phyloP scores from a whole-genome alignment of 768 basidiomycete genomes.

The Pisolithus orientalis region DNA sequence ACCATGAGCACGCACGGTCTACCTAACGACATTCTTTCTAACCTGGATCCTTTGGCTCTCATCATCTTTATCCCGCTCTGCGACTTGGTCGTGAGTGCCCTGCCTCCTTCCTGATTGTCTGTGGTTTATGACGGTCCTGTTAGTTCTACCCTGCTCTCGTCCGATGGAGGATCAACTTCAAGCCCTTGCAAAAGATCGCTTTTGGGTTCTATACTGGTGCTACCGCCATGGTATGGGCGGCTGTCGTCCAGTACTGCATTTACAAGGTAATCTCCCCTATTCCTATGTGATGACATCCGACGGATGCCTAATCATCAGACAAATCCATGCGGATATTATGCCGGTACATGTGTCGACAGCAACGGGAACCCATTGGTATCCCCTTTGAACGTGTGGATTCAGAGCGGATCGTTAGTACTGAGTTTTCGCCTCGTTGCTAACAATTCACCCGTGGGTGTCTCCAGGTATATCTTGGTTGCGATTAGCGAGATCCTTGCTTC shows the following conservation, averaged over 20 bases:
- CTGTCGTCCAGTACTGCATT: conserved; percentile 65
- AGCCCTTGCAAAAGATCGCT: conserved; percentile 52
- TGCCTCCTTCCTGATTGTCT: neutral
- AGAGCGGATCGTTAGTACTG: conserved; percentile 48
- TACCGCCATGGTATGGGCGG: conserved; percentile 65
- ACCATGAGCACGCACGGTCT: conserved; percentile 66
- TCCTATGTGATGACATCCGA: neutral
- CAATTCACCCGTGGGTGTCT: neutral
- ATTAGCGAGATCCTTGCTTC: conserved; percentile 71
- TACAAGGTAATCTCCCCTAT: conserved; percentile 39
- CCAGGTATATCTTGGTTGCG: conserved; percentile 59
- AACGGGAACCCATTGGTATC: conserved; percentile 50
- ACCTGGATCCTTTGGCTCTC: conserved; percentile 70
- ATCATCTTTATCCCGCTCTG: conserved; percentile 70
- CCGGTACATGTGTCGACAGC: conserved; percentile 44
- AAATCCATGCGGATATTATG: conserved; percentile 41
- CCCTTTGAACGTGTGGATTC: conserved; percentile 73
- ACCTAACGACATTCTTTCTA: conserved; percentile 74
- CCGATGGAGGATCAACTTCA: conserved; percentile 48
- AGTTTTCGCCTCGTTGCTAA: conserved; percentile 15
- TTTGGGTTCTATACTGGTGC: conserved; percentile 51
- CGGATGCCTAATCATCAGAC: conserved; percentile 21
- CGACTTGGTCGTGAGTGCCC: conserved; percentile 43
- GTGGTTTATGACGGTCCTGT: neutral
- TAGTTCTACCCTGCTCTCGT: conserved; percentile 55